Conservation (phyloP, 139 green algal species). For the Mesotaenium endlicherianum region DNA sequence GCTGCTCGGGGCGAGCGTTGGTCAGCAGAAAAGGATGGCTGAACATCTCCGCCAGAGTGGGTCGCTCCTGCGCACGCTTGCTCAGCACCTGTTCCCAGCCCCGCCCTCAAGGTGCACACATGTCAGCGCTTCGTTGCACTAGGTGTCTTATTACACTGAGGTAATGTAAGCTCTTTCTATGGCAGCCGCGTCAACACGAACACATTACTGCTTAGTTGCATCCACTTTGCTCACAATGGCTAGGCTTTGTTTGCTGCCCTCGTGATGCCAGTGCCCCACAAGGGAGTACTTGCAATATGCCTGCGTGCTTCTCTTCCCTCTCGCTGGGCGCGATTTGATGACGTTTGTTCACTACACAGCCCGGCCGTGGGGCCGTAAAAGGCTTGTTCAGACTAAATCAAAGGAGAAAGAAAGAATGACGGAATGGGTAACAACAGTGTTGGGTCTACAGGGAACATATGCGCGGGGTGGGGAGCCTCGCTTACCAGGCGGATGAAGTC, state of each 20-base stretch:
- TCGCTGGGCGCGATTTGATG: neutral
- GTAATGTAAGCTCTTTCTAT: neutral
- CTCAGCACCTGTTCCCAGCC: neutral
- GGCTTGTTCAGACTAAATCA: neutral
- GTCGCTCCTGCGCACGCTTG: neutral
- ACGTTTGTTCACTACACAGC: neutral
- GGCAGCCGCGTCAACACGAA: neutral
- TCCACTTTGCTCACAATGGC: neutral
- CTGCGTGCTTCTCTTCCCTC: neutral
- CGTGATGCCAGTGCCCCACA: neutral
- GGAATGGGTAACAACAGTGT: neutral
- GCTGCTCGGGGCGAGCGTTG: neutral
- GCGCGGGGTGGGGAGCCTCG: neutral
- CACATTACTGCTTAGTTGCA: neutral
- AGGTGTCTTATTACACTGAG: neutral
- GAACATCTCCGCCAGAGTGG: neutral
- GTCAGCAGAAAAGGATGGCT: neutral
- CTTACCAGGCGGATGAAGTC: slow-evolving; percentile 24
- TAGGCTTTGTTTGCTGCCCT: neutral
- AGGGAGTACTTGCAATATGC: neutral
- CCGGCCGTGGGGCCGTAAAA: neutral
- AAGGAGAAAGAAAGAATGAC: neutral
- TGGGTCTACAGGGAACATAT: neutral
- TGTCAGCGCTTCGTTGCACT: neutral
- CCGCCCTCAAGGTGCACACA: neutral